Evolutionary conservation across 768 basidiomycete genomes (phyloP).

Genomic region (Suillus placidus): DNA sequence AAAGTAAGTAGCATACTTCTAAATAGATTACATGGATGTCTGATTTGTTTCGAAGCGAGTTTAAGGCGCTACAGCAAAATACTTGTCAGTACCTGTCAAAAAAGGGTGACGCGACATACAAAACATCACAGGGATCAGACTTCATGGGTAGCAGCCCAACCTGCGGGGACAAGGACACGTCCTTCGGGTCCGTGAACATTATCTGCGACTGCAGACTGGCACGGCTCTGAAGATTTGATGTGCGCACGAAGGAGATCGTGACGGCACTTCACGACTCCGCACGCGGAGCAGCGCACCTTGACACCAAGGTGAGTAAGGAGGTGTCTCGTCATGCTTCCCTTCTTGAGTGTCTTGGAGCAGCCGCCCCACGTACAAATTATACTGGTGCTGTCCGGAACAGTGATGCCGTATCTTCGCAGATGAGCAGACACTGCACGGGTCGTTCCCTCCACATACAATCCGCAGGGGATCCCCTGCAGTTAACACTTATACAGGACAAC

Average conservation of each 20-base stretch:
- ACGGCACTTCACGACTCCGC: not conserved
- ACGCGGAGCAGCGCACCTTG: slow-evolving; percentile 1
- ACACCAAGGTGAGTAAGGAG: slow-evolving; percentile 11
- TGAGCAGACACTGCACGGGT: slow-evolving; percentile 5
- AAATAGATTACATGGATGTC: no score
- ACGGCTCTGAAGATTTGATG: not conserved
- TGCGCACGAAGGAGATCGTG: not conserved
- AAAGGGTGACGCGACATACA: not conserved
- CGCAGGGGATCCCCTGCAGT: not conserved
- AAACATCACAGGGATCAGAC: not conserved
- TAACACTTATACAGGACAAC: not conserved
- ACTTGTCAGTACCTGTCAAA: not conserved
- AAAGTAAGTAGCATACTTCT: no score
- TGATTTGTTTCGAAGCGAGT: no score
- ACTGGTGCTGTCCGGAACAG: not conserved
- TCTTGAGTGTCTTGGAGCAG: slow-evolving; percentile 7
- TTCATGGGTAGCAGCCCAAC: not conserved
- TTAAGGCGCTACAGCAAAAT: not conserved
- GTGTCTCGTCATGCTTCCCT: slow-evolving; percentile 12
- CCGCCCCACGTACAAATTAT: slow-evolving; percentile 4
- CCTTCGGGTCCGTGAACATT: not conserved
- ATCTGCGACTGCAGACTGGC: not conserved
- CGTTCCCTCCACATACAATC: slow-evolving; percentile 3
- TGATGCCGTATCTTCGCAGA: slow-evolving; percentile 9
- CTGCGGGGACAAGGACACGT: not conserved